Base-by-base conservation (phyloP, 331 rosid genomes). In the Acacia concinna region DNA sequence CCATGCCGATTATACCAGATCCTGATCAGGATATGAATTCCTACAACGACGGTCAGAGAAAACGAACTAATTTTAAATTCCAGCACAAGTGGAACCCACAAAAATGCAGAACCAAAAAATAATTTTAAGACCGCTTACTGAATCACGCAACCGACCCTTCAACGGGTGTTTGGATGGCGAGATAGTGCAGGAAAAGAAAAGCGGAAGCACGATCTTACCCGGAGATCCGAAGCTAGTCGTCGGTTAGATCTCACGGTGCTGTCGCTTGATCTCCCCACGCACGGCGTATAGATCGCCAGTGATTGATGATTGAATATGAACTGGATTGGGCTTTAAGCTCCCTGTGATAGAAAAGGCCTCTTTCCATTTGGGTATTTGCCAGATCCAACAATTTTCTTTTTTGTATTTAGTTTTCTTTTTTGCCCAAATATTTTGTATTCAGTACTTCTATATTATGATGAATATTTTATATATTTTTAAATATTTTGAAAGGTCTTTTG, bases 1-100 rank as follows among this genome's bases (percentile, higher is more conserved):
- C 94, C 96, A 89, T 92, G 56, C 40, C 80, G 86, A 66, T 81
- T 71, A 79, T 41, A 43, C 38, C 84, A 31, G 81, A 85, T 89
- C 88, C 70, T 68, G 80, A 88, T 81, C 86, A 81, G 78, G 86
- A 83, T 77, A 17, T 7, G n/a, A 68, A 81, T 79, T 77, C 86
- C 86, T 79, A 59, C 31, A 41, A 17, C 68, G 28, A 67, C 12
- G n/a, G 47, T 8, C 15, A 9, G 20, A 4, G 47, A 52, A n/a
- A 49, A 37, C 17, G 49, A 52, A 73, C 18, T 21, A 3, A 60
- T 51, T 34, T 79, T 3, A 18, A 40, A 37, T 64, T 74, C 15
- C 38, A 49, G 49, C 2, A 27, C 43, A 65, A 8, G 28, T 6
- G 27, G 32, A 17, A 25, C 0, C 20, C 34, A 44, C n/a, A 9